Evolutionary conservation across 129 eudicot species (phyloP).

Genomic region (Glebionis coronaria): DNA sequence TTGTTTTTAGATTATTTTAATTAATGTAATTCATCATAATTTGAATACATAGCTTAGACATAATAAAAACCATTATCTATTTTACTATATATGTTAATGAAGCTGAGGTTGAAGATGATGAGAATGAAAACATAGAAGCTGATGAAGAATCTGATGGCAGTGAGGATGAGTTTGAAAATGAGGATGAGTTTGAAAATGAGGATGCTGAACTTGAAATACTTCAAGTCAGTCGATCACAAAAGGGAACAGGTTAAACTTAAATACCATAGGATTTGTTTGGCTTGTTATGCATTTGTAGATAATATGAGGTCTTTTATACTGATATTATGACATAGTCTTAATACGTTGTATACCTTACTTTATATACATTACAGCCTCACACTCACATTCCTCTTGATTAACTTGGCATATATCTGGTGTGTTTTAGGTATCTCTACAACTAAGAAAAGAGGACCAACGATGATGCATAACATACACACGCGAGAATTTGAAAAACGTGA

Average conservation of each 20-base stretch:
- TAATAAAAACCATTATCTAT: too few species aligned
- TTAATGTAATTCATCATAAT: too few species aligned
- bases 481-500: neutral
- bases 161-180: too few species aligned
- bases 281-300: neutral
- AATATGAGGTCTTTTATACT: too few species aligned
- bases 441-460: constrained; percentile 12
- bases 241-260: neutral
- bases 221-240: neutral
- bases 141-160: neutral
- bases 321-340: too few species aligned
- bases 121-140: neutral
- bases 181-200: constrained; percentile 1
- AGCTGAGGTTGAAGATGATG: neutral
- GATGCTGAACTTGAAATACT: neutral
- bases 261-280: neutral
- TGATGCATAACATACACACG: constrained; percentile 6
- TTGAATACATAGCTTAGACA: too few species aligned
- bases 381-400: too few species aligned
- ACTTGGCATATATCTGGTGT: neutral
- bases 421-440: neutral
- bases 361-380: too few species aligned
- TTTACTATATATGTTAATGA: neutral
- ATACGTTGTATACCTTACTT: too few species aligned
- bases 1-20: too few species aligned